Evolutionary conservation across 495 filamentous ascomycete species (phyloP).

Genomic region (Penicillium manginii): DNA sequence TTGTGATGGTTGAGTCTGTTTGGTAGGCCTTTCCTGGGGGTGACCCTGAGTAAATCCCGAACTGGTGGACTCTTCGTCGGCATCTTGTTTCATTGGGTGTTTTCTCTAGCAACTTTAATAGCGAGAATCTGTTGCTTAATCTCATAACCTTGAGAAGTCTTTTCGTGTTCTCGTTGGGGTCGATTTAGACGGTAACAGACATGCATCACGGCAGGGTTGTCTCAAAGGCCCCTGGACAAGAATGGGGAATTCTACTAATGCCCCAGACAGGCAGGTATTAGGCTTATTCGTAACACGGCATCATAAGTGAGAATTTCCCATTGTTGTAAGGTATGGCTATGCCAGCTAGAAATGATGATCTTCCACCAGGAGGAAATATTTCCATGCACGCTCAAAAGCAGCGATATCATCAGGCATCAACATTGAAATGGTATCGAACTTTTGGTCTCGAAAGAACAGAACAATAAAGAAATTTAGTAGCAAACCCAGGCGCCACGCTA

Average conservation of each 20-base stretch:
- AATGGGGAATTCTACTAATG: not conserved
- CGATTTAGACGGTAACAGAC: not conserved
- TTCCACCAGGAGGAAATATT: constrained; percentile 3
- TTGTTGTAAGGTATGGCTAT: constrained; percentile 18
- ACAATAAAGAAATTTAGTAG: constrained; percentile 12
- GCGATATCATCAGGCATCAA: constrained; percentile 20
- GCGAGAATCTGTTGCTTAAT: not conserved
- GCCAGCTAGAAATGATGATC: constrained; percentile 9
- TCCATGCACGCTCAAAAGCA: constrained; percentile 15
- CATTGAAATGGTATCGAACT: constrained; percentile 27
- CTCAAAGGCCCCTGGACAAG: no score
- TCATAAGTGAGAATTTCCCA: constrained; percentile 15
- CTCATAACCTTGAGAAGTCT: not conserved
- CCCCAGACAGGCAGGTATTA: no score
- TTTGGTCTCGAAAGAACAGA: constrained; percentile 14
- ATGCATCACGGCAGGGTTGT: not conserved
- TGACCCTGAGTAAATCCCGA: not conserved
- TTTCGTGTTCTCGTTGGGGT: not conserved
- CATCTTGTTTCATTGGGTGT: not conserved
- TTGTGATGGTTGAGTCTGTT: no score
- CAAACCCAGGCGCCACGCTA: constrained; percentile 29
- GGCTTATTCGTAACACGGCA: not conserved
- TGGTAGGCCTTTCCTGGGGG: not conserved
- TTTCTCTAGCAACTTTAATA: not conserved
- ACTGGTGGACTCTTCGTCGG: not conserved